These are phyloP conservation scores for Clonostachys rhizophaga DNA, from an alignment of 2,329 filamentous ascomycete genomes.

Conservation along the genomic window DNA sequence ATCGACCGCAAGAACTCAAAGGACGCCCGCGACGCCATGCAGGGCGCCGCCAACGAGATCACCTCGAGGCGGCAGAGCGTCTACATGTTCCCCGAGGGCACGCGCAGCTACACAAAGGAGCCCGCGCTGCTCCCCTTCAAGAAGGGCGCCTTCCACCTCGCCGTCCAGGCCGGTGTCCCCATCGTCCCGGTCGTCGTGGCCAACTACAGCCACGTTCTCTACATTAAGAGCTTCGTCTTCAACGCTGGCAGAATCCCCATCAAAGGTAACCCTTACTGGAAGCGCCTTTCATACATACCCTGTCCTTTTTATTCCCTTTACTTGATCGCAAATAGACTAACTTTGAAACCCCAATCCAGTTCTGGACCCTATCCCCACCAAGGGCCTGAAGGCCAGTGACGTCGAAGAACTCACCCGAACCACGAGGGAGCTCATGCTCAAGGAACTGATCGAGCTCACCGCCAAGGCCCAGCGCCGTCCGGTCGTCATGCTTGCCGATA, in stretches of 20 bases:
- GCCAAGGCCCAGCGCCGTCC: slow-evolving; percentile 40
- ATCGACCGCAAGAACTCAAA: slow-evolving; percentile 86
- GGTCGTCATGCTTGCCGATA: slow-evolving; percentile 19
- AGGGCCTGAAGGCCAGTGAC: slow-evolving; percentile 67
- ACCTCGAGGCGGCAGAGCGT: slow-evolving; percentile 66
- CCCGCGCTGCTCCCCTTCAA: slow-evolving; percentile 91
- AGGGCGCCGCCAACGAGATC: slow-evolving; percentile 78
- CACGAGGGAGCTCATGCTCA: slow-evolving; percentile 72
- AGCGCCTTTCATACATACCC: background rate
- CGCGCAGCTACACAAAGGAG: slow-evolving; percentile 80
- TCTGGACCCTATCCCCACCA: slow-evolving; percentile 74
- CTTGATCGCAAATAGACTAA: background rate
- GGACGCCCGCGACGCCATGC: slow-evolving; percentile 81
- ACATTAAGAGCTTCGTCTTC: slow-evolving; percentile 60
- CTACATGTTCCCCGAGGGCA: slow-evolving; percentile 90
- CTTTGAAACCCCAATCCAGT: slow-evolving; percentile 39
- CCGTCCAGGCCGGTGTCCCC: slow-evolving; percentile 87
- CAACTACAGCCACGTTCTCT: slow-evolving; percentile 73
- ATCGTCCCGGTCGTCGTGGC: slow-evolving; percentile 82
- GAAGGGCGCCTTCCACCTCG: slow-evolving; percentile 96
- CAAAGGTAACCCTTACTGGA: slow-evolving; percentile 50
- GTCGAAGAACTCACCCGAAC: slow-evolving; percentile 68
- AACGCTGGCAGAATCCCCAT: slow-evolving; percentile 67
- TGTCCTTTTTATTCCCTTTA: slow-evolving; percentile 2
- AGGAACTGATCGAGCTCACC: slow-evolving; percentile 53